phyloP scores from a whole-genome alignment of 2,329 filamentous ascomycete species.

The Stagonosporopsis chrysanthemi region DNA sequence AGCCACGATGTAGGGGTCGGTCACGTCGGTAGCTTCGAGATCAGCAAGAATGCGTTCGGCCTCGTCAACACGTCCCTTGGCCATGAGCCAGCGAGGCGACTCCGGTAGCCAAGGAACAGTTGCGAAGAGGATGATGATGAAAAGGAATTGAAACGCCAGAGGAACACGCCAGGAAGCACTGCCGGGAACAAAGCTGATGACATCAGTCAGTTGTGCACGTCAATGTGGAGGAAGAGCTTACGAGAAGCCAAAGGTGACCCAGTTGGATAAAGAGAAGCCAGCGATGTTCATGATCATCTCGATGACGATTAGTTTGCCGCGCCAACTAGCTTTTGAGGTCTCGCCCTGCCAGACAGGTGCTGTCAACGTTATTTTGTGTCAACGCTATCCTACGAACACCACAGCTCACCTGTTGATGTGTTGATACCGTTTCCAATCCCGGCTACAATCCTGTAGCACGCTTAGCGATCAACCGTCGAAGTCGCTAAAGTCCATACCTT shows the following conservation, averaged over 20 bases:
- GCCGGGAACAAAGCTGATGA: conserved; percentile 24
- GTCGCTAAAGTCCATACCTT: conserved; percentile 15
- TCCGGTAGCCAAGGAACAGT: conserved; percentile 59
- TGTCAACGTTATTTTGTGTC: conserved; percentile 40
- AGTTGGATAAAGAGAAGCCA: conserved; percentile 60
- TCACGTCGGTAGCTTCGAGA: conserved; percentile 54
- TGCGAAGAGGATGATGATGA: conserved; percentile 55
- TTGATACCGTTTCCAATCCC: conserved; percentile 62
- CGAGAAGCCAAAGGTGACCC: conserved; percentile 61
- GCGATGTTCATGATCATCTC: conserved; percentile 61
- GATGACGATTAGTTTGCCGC: conserved; percentile 57
- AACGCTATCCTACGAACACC: conserved; percentile 21
- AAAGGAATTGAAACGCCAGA: conserved; percentile 59
- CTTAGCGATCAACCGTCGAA: background rate
- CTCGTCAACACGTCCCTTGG: conserved; percentile 54
- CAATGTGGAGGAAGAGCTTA: conserved; percentile 34
- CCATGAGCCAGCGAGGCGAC: conserved; percentile 57
- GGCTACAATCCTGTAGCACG: conserved; percentile 48
- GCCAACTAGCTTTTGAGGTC: conserved; percentile 54
- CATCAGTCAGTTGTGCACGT: background rate
- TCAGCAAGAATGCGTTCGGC: conserved; percentile 59
- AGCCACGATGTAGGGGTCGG: conserved; percentile 54
- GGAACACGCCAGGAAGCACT: conserved; percentile 34
- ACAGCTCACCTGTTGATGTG: conserved; percentile 55
- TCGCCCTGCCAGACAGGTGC: conserved; percentile 63